These are phyloP conservation scores for Colletotrichum tropicale DNA, from an alignment of 2,329 filamentous ascomycete species.

Conservation along the genomic window DNA sequence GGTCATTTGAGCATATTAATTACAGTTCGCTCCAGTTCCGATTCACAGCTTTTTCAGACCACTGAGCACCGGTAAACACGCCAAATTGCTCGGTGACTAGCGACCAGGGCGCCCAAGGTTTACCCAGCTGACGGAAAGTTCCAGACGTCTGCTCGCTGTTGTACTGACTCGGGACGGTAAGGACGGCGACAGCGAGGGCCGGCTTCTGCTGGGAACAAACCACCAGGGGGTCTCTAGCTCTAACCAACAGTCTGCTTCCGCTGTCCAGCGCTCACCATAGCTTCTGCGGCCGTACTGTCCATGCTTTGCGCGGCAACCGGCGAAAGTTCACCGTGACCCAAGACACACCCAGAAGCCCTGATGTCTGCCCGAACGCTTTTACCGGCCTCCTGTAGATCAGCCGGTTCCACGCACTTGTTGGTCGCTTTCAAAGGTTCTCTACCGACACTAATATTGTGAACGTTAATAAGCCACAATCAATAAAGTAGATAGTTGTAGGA, in stretches of 20 bases:
- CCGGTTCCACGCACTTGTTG: background rate
- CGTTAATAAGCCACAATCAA: background rate
- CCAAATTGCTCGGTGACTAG: background rate
- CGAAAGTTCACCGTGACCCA: background rate
- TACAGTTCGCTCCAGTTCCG: background rate
- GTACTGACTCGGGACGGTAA: background rate
- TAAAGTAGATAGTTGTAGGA: accelerated
- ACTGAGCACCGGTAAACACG: background rate
- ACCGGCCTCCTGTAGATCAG: background rate
- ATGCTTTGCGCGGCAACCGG: background rate
- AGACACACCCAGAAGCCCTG: background rate
- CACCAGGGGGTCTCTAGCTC: background rate
- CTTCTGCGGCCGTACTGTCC: background rate
- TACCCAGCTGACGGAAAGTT: background rate
- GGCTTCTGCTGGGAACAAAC: background rate
- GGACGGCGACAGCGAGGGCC: background rate
- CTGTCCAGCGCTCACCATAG: background rate
- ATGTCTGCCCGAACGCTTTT: background rate
- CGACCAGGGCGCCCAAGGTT: background rate
- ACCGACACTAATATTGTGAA: background rate
- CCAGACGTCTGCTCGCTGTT: background rate
- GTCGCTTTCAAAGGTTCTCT: background rate
- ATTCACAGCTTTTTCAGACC: background rate
- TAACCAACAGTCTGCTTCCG: background rate
- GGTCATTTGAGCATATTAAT: background rate